These are phyloP conservation scores for Elsinoe necatrix DNA, from an alignment of 2,329 filamentous ascomycete species.

Conservation along the genomic window DNA sequence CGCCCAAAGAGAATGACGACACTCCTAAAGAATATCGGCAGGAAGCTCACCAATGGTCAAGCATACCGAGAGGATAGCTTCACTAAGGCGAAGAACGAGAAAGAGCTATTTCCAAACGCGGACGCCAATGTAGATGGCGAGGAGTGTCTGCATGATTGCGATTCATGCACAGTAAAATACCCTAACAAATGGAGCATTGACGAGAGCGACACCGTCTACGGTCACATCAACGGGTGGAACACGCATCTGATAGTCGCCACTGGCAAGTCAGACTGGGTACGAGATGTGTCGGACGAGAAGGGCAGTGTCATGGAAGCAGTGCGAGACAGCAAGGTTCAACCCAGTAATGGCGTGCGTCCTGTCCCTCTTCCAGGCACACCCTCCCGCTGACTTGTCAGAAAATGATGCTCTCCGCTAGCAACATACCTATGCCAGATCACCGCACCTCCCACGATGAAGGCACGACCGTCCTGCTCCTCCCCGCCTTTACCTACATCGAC, in stretches of 20 bases:
- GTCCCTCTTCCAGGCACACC: constrained; percentile 10
- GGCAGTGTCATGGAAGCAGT: constrained; percentile 50
- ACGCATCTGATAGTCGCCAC: constrained; percentile 89
- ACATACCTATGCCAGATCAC: constrained; percentile 69
- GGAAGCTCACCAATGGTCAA: constrained; percentile 22
- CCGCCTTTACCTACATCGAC: constrained; percentile 73
- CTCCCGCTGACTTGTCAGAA: constrained; percentile 29
- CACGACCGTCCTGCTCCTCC: constrained; percentile 75
- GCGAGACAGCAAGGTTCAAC: constrained; percentile 45
- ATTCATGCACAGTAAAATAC: constrained; percentile 68
- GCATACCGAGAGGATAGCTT: constrained; percentile 34
- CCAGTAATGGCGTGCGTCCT: constrained; percentile 57
- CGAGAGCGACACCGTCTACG: constrained; percentile 70
- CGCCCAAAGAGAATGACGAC: constrained; percentile 22
- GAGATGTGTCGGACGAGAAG: constrained; percentile 80
- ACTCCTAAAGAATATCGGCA: constrained; percentile 22
- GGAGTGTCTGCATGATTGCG: constrained; percentile 82
- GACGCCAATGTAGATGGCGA: constrained; percentile 74
- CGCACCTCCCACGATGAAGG: constrained; percentile 54
- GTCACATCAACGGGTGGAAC: constrained; percentile 75
- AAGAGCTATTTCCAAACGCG: constrained; percentile 63
- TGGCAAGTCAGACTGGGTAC: constrained; percentile 91
- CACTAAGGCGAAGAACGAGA: constrained; percentile 38
- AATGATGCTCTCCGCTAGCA: constrained; percentile 85
- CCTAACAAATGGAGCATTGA: constrained; percentile 68